These are phyloP conservation scores for Evernia prunastri DNA, from an alignment of 495 filamentous ascomycete genomes.

Conservation along the genomic window DNA sequence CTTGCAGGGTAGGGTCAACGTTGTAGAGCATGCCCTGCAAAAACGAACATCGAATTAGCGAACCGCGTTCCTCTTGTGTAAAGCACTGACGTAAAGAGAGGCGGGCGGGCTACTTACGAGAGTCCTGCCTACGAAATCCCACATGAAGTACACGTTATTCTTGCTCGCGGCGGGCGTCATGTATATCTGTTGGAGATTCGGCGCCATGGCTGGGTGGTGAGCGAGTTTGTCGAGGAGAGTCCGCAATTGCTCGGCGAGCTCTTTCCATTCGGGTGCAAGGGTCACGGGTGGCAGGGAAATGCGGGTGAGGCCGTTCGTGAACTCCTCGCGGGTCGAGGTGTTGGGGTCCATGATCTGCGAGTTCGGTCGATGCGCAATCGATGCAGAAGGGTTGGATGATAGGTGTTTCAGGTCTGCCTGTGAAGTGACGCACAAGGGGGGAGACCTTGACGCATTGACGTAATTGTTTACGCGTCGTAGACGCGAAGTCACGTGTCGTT, in stretches of 20 bases:
- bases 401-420: neutral
- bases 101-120: constrained; percentile 17
- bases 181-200: constrained; percentile 32
- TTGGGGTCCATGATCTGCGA: constrained; percentile 25
- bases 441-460: neutral
- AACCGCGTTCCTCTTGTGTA: neutral
- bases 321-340: constrained; percentile 22
- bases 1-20: constrained; percentile 7
- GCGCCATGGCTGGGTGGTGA: constrained; percentile 32
- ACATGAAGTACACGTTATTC: constrained; percentile 36
- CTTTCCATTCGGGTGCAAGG: constrained; percentile 20
- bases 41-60: neutral
- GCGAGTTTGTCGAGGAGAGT: constrained; percentile 29
- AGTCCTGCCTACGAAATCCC: constrained; percentile 33
- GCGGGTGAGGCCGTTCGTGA: constrained; percentile 22
- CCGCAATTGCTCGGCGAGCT: constrained; percentile 14
- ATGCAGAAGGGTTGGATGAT: neutral
- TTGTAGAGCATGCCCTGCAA: constrained; percentile 4
- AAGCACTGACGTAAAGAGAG: neutral
- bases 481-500: neutral
- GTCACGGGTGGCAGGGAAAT: neutral
- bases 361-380: neutral
- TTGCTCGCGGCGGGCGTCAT: constrained; percentile 33
- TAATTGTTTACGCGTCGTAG: neutral
- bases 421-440: neutral